Evolutionary conservation across 2,329 filamentous ascomycete genomes (phyloP), one percentile per base, ranked within the genome.

Genomic region (Aureobasidium zeae): DNA sequence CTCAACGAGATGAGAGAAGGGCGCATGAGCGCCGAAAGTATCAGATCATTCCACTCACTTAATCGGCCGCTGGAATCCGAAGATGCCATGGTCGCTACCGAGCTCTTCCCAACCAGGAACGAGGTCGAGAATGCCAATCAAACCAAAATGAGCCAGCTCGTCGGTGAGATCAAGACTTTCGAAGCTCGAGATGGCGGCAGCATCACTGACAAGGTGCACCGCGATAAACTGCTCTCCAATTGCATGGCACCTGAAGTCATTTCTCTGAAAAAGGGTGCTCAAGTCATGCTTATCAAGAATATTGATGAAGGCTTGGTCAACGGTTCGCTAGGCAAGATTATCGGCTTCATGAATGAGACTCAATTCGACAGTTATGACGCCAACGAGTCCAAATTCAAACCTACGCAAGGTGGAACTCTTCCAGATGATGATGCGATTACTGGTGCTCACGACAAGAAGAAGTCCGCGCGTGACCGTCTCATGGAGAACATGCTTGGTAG

Each of bases 261-360:
- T 15, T 77, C 83, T 24, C 66, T 98, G 21, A 96, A 95, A 62
- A 81, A 91, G 50, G 86, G 87, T 8, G 86, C 91, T 0, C 93
- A 98, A 59, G 93, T 98, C 32, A 98, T 98, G 91, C 70, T 98
- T n/a, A 95, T 98, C 71, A 98, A 98, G 63, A 98, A 98, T 55
- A 81, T 96, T 66, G 91, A 98, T 57, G 86, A 94, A 28, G 81
- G 77, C 0, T 73, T 98, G 0, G 91, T 96, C 53, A 98, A 98
- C 57, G 91, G 91, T 4, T 94, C 89, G 0, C 71, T 98, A 8
- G 91, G 91, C 17, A 88, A 83, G 49, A 83, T 98, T 4, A 73
- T 81, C 10, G 77, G 74, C 5, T 94, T 94, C 62, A 88, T 87
- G 81, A 77, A 72, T 41, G 76, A 82, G 51, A 66, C 68, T 31